These are phyloP conservation scores for Saksenaea oblongispora DNA, from an alignment of 371 early-diverging fungal species.

Conservation along the genomic window DNA sequence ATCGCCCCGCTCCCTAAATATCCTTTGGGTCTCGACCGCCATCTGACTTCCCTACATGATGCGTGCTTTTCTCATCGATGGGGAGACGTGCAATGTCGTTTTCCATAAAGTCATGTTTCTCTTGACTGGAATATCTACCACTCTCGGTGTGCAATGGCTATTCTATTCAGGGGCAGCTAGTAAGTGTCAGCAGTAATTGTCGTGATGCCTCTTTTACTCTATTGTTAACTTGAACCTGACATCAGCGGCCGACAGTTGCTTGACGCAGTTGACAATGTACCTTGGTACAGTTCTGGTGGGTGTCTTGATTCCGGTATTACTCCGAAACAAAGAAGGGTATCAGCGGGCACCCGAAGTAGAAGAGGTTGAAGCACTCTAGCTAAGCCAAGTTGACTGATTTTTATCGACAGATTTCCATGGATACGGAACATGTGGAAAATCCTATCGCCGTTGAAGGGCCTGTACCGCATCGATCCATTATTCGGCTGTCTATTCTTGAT, in stretches of 20 bases:
- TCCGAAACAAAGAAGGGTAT: conserved; percentile 20
- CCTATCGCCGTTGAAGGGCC: conserved; percentile 23
- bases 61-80: not conserved
- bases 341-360: conserved; percentile 15
- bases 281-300: conserved; percentile 65
- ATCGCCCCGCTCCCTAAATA: not conserved
- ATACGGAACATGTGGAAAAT: not conserved
- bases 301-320: conserved; percentile 46
- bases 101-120: conserved; percentile 59
- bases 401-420: not conserved
- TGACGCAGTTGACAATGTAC: conserved; percentile 58
- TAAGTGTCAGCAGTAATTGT: conserved; percentile 29
- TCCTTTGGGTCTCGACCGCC: not conserved
- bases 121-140: conserved; percentile 56
- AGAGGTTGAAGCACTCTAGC: conserved; percentile 1
- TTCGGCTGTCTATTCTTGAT: conserved; percentile 62
- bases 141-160: conserved; percentile 65
- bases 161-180: conserved; percentile 69
- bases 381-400: not conserved
- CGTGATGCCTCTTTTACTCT: not conserved
- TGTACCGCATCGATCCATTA: conserved; percentile 50
- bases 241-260: conserved; percentile 53
- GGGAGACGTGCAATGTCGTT: conserved; percentile 23
- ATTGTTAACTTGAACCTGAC: conserved; percentile 4
- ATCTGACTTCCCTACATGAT: not conserved